Evolutionary conservation across 1,139 yeast genomes (phyloP).

Genomic region (Sugiyamaella castrensis): DNA sequence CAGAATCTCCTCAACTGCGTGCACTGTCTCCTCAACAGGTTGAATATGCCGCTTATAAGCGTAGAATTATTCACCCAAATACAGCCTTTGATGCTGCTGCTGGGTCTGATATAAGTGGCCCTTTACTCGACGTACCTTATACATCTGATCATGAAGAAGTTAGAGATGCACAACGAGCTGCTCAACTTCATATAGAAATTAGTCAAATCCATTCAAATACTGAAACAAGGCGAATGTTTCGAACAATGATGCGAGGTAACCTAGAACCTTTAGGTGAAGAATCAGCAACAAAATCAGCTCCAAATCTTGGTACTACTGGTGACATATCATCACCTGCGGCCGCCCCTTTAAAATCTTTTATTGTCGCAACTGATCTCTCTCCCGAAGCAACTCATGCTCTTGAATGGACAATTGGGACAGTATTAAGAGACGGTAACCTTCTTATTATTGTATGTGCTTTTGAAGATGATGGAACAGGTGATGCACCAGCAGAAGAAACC

Average conservation of each 20-base stretch:
- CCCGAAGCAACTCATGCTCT: conserved; percentile 84
- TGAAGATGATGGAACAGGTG: conserved; percentile 55
- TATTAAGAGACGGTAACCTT: conserved; percentile 79
- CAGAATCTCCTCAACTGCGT: conserved; percentile 24
- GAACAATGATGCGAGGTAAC: conserved; percentile 70
- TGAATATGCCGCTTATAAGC: conserved; percentile 46
- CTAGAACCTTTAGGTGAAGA: conserved; percentile 50
- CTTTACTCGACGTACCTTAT: conserved; percentile 49
- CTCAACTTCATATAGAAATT: conserved; percentile 55
- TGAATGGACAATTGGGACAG: conserved; percentile 88
- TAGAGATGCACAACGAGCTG: conserved; percentile 63
- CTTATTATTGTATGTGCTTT: conserved; percentile 75
- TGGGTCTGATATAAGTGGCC: conserved; percentile 17
- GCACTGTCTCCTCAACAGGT: conserved; percentile 53
- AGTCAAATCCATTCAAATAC: conserved; percentile 60
- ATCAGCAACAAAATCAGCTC: conserved; percentile 33
- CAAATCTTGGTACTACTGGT: conserved; percentile 14
- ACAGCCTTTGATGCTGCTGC: conserved; percentile 34
- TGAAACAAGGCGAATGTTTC: conserved; percentile 51
- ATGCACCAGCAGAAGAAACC: conserved; percentile 31
- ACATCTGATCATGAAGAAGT: conserved; percentile 71
- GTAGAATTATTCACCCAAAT: conserved; percentile 44
- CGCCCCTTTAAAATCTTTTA: conserved; percentile 59
- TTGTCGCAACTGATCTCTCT: conserved; percentile 77
- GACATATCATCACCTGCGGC: not conserved